Conservation (phyloP, 805 yeast species). For the Kluyveromyces nonfermentans region DNA sequence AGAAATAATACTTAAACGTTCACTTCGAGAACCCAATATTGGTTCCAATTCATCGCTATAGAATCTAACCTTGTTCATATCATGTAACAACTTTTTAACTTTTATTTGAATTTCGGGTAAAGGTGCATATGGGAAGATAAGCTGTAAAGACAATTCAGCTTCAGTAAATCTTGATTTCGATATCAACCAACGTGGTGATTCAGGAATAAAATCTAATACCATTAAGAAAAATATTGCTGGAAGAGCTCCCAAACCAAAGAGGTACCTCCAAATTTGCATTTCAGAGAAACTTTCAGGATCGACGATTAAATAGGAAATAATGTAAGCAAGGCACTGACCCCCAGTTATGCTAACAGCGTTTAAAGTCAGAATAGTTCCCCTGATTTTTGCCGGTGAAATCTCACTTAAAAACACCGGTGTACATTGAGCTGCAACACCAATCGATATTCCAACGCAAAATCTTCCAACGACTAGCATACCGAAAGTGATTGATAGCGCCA, state of each 20-base stretch:
- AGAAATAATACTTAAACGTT: conserved; percentile 10
- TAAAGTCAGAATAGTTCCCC: conserved; percentile 33
- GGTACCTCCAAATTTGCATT: conserved; percentile 30
- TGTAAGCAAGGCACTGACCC: conserved; percentile 39
- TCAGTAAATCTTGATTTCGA: conserved; percentile 24
- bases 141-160: conserved; percentile 37
- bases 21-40: conserved; percentile 30
- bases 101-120: conserved; percentile 38
- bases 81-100: conserved; percentile 39
- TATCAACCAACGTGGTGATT: conserved; percentile 40
- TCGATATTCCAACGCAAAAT: conserved; percentile 57
- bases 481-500: conserved; percentile 35
- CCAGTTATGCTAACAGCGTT: conserved; percentile 40
- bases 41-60: conserved; percentile 20
- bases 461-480: conserved; percentile 44
- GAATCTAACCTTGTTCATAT: conserved; percentile 28
- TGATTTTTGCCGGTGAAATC: conserved; percentile 34
- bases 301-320: conserved; percentile 27
- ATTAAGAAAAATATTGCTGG: conserved; percentile 35
- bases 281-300: conserved; percentile 14
- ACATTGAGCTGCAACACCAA: conserved; percentile 62
- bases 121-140: conserved; percentile 36
- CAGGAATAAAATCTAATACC: conserved; percentile 38
- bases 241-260: conserved; percentile 32
- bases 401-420: conserved; percentile 53